These are phyloP conservation scores for Schizonepeta tenuifolia DNA, from an alignment of 257 asterid species.

Conservation along the genomic window DNA sequence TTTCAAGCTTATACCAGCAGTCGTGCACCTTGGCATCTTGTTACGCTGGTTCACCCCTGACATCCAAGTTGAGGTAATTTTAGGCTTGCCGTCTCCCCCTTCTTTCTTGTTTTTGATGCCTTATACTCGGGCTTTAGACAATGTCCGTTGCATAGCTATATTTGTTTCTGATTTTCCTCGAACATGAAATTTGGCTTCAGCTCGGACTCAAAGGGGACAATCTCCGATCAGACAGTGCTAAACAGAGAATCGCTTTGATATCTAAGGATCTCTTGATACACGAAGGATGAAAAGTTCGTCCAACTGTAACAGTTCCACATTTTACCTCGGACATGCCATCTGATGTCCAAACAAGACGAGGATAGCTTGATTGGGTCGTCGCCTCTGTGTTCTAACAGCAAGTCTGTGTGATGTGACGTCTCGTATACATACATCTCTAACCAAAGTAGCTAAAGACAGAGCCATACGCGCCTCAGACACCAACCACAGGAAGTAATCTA, in stretches of 20 bases:
- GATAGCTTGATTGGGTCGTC: slow-evolving; percentile 23
- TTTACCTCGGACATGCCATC: slow-evolving; percentile 13
- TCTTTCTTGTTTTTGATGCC: not conserved
- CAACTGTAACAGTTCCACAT: slow-evolving; percentile 23
- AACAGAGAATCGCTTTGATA: slow-evolving; percentile 85
- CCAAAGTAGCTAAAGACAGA: slow-evolving; percentile 38
- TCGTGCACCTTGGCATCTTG: slow-evolving; percentile 89
- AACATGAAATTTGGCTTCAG: slow-evolving; percentile 43
- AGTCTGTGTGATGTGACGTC: slow-evolving; percentile 26
- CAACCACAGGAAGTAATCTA: slow-evolving; percentile 44
- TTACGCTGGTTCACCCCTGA: slow-evolving; percentile 94
- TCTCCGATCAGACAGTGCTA: slow-evolving; percentile 81
- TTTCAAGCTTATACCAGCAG: slow-evolving; percentile 94
- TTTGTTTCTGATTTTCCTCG: slow-evolving; percentile 16
- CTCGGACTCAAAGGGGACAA: slow-evolving; percentile 74
- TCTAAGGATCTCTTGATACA: slow-evolving; percentile 69
- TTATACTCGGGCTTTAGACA: not conserved
- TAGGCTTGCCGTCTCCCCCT: no score
- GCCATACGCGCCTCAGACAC: slow-evolving; percentile 34
- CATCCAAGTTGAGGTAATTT: slow-evolving; percentile 70
- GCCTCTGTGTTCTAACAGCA: slow-evolving; percentile 20
- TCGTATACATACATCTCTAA: slow-evolving; percentile 33
- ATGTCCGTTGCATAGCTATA: not conserved
- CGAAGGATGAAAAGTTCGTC: slow-evolving; percentile 44
- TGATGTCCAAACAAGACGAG: slow-evolving; percentile 27